phyloP scores from a whole-genome alignment of 169 alveolate species.

The Eimeria praecox region DNA sequence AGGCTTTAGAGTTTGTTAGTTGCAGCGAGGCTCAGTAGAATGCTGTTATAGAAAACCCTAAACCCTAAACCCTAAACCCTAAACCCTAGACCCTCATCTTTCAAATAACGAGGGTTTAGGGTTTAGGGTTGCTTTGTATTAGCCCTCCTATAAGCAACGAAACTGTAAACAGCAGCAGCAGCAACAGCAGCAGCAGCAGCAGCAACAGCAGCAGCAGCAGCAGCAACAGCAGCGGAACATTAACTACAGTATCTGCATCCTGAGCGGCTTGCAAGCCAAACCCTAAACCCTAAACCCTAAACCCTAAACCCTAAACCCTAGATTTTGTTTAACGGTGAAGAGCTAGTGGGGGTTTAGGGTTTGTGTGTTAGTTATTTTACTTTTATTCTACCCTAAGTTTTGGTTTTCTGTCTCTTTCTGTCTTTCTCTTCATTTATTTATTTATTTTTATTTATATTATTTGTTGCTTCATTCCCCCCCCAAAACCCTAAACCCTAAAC shows the following conservation, averaged over 20 bases:
- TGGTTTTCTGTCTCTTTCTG: too few relatives aligned
- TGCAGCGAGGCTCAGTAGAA: not conserved
- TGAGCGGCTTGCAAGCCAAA: not conserved
- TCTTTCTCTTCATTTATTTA: too few relatives aligned
- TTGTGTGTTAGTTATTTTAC: too few relatives aligned
- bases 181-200: not conserved
- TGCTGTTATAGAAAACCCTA: not conserved
- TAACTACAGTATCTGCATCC: not conserved
- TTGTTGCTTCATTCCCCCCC: too few relatives aligned
- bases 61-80: constrained; percentile 42
- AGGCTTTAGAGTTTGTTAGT: not conserved
- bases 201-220: not conserved
- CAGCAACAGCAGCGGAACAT: not conserved
- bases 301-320: constrained; percentile 28
- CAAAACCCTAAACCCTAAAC: not conserved
- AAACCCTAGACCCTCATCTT: not conserved
- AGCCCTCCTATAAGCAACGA: not conserved
- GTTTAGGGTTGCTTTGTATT: not conserved
- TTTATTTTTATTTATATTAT: too few relatives aligned
- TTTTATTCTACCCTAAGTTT: too few relatives aligned
- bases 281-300: not conserved
- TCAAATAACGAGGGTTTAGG: not conserved
- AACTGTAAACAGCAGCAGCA: not conserved
- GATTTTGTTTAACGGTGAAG: not conserved
- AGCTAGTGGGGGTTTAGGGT: too few relatives aligned